These are phyloP conservation scores for Leucocoprinus sp. DNA, from an alignment of 768 basidiomycete species.

Conservation along the genomic window DNA sequence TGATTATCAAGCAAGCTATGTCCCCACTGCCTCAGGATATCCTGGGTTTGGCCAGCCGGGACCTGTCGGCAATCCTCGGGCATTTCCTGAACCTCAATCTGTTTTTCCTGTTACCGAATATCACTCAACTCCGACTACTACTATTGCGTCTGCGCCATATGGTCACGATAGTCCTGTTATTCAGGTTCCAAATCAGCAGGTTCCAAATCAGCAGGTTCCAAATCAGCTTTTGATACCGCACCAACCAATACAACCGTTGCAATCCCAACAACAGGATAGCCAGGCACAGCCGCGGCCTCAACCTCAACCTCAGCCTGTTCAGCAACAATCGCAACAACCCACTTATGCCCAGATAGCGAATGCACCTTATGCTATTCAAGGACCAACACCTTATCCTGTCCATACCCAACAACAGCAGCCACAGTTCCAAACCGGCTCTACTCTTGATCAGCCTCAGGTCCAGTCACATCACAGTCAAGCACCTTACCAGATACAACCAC, in stretches of 20 bases:
- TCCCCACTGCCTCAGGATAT: neutral
- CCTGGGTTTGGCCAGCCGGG: conserved; percentile 4
- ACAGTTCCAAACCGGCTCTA: conserved; percentile 13
- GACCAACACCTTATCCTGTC: conserved; percentile 30
- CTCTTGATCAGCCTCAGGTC: neutral
- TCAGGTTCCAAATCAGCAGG: conserved; percentile 10
- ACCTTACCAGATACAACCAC: conserved; percentile 4
- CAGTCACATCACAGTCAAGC: neutral
- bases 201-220: conserved; percentile 14
- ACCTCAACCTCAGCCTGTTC: conserved; percentile 17
- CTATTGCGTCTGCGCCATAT: conserved; percentile 9
- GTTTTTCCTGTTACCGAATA: neutral
- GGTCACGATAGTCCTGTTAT: neutral
- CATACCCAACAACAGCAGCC: conserved; percentile 14
- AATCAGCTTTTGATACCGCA: too few relatives aligned
- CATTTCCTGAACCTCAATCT: conserved; percentile 9
- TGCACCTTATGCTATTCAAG: conserved; percentile 29
- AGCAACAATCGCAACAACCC: neutral
- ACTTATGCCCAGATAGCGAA: conserved; percentile 17
- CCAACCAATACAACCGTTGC: conserved; percentile 4
- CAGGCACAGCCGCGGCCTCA: conserved; percentile 14
- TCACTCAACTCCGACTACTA: neutral
- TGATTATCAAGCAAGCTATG: conserved; percentile 10
- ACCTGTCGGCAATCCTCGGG: conserved; percentile 11
- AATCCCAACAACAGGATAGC: conserved; percentile 10